Evolutionary conservation across 2,329 filamentous ascomycete species (phyloP).

Genomic region (Ceratocystis destructans): DNA sequence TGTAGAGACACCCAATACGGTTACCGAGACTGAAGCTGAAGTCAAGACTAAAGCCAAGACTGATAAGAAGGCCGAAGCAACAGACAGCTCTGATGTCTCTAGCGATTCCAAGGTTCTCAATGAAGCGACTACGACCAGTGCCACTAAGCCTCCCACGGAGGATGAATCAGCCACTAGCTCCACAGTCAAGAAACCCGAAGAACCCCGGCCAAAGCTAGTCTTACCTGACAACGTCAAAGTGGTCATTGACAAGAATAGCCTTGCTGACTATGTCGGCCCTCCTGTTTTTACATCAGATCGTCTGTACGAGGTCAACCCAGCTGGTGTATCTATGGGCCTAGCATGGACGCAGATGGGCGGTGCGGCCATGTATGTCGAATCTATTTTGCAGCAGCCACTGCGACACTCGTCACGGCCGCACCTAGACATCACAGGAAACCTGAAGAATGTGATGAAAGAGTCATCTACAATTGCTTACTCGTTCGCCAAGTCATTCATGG

Average conservation of each 20-base stretch:
- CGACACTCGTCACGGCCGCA: conserved; percentile 59
- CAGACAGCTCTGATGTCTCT: conserved; percentile 20
- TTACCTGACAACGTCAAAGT: conserved; percentile 83
- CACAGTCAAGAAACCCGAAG: conserved; percentile 41
- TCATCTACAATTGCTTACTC: conserved; percentile 91
- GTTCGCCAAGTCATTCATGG: conserved; percentile 82
- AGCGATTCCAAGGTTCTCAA: conserved; percentile 21
- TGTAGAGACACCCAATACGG: conserved; percentile 44
- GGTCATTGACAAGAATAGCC: conserved; percentile 70
- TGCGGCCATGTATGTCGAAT: conserved; percentile 92
- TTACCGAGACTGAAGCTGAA: conserved; percentile 29
- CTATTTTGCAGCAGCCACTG: conserved; percentile 76
- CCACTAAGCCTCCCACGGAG: conserved; percentile 30
- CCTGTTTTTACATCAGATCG: conserved; percentile 92
- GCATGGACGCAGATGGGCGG: conserved; percentile 98
- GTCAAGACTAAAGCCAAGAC: conserved; percentile 24
- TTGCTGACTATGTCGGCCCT: conserved; percentile 94
- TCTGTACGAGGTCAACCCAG: conserved; percentile 82
- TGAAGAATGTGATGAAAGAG: conserved; percentile 97
- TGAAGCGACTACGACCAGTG: conserved; percentile 20
- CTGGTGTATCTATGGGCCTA: conserved; percentile 93
- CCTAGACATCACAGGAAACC: conserved; percentile 83
- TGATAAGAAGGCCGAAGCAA: conserved; percentile 27
- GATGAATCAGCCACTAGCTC: conserved; percentile 23
- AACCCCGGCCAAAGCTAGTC: conserved; percentile 60